Evolutionary conservation across 805 yeast species (phyloP), one percentile per base, ranked within the genome.

Genomic region (Candida krabiensis): DNA sequence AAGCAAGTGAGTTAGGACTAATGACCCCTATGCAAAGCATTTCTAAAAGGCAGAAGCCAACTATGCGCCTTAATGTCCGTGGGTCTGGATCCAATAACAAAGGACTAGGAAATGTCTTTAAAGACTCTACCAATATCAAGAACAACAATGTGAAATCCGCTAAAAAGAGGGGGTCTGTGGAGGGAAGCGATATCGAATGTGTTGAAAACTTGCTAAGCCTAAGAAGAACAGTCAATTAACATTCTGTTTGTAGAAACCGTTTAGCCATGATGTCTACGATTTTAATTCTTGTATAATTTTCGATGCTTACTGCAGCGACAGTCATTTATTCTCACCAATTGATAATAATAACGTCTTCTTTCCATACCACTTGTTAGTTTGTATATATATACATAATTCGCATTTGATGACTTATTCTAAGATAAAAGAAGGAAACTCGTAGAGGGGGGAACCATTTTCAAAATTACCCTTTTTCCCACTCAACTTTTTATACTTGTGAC

Each of bases 131-230:
- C 12, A 55, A 55, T 34, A 29, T 40, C n/a, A 42, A 33, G 31
- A 37, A 41, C 27, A 37, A 41, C 27, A 28, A 37, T n/a, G 19
- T 19, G 17, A 19, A 32, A 4, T 9, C 29, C 9, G 30, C 6
- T n/a, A 37, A 28, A 15, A 34, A 34, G 26, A 27, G 26, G 13
- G 21, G 18, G 8, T 19, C 26, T 27, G 12, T 33, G 9, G 40
- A 35, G 33, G 35, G 40, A 19, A 41, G 42, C 11, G 61, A 53
- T 32, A 40, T 40, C 25, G 70, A 65, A 41, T 63, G 69, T 28
- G 69, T 67, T 14, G 64, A 68, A 33, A 67, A 67, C 53, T 60
- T 69, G 44, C 56, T 70, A 30, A 61, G 71, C 19, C 55, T 70
- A 38, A 63, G 63, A 54, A 41, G 36, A 26, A 36, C 35, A 27